A percentile compares a stretch with the other conserved stretches of the same genome.
phyloP scores from a whole-genome alignment of 768 basidiomycete species.

The Boletus vermiculosoides region DNA sequence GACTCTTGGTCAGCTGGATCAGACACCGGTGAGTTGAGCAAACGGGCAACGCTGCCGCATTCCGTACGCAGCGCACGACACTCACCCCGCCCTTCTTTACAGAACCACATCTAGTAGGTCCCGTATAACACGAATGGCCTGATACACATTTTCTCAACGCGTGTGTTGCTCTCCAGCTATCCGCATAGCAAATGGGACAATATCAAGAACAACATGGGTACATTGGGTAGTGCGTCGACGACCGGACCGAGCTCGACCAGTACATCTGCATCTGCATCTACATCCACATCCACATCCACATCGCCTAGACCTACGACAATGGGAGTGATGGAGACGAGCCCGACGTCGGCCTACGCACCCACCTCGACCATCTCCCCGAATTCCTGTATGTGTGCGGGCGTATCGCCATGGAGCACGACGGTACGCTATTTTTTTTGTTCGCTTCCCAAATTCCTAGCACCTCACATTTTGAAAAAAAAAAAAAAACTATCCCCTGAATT shows the following conservation, averaged over 20 bases:
- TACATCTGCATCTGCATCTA: constrained; percentile 5
- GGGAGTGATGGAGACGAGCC: neutral
- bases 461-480: neutral
- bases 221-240: constrained; percentile 25
- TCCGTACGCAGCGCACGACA: too few relatives aligned
- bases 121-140: neutral
- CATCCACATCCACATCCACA: neutral
- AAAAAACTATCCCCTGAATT: too few relatives aligned
- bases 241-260: constrained; percentile 23
- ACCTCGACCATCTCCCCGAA: constrained; percentile 12
- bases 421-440: constrained; percentile 12
- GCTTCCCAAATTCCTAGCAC: neutral
- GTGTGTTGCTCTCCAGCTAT: constrained; percentile 38
- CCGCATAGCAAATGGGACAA: constrained; percentile 73
- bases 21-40: constrained; percentile 38
- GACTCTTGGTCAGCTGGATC: constrained; percentile 54
- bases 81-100: constrained; percentile 1
- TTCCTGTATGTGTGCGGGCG: constrained; percentile 40
- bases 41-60: neutral
- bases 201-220: constrained; percentile 65
- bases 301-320: neutral
- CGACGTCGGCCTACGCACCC: constrained; percentile 6
- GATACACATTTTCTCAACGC: neutral
- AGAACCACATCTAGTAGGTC: constrained; percentile 60
- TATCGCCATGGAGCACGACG: constrained; percentile 40